Base-by-base conservation (phyloP, 192 early-diverging fungal species). In the Coemansia nantahalensis region DNA sequence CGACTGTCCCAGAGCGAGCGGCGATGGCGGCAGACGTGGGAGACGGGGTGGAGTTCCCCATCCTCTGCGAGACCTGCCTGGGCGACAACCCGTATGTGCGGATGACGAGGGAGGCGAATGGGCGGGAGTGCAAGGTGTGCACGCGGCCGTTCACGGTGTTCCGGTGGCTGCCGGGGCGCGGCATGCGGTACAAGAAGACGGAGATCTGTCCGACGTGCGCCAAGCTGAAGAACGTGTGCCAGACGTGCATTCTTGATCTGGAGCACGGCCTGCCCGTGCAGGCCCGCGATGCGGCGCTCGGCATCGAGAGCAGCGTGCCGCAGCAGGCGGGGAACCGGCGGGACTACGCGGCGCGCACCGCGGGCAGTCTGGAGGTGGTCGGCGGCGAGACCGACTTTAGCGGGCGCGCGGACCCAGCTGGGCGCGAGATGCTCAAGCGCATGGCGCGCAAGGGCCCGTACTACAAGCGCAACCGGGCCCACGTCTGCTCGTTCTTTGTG, bases 31-130 rank as follows among this genome's bases (percentile, higher is more conserved):
- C 26, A 28, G 35, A 35, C 30, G 58, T 28, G 0, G 37, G 21
- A 21, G 63, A 55, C 28, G 62, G 61, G 4, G 39, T 36, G 8
- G 89, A 87, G 59, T 90, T 90, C 53, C 89, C 90, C 24, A 91
- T 91, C 47, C 80, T 95, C 40, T 99, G 97, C 78, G 95, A 97
- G 71, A 93, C 92, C 35, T 99, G 97, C 56, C 79, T 99, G 18
- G 97, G 97, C 17, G 86, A 90, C 42, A 99, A 98, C 57, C 97
- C 97, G 23, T 99, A 98, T 57, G 85, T 99, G 45, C 90, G 95
- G 53, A 98, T 99, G 97, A 88, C 88, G n/a, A 85, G 81, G 39
- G 83, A 88, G 64, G 56, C 56, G 42, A 79, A 71, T 38, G 89
- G 86, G 30, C 86, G 83, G 56, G 88, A 86, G 68, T 91, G 89